These are phyloP conservation scores for Diaporthe humulicola DNA, from an alignment of 2,329 filamentous ascomycete species.

Conservation along the genomic window DNA sequence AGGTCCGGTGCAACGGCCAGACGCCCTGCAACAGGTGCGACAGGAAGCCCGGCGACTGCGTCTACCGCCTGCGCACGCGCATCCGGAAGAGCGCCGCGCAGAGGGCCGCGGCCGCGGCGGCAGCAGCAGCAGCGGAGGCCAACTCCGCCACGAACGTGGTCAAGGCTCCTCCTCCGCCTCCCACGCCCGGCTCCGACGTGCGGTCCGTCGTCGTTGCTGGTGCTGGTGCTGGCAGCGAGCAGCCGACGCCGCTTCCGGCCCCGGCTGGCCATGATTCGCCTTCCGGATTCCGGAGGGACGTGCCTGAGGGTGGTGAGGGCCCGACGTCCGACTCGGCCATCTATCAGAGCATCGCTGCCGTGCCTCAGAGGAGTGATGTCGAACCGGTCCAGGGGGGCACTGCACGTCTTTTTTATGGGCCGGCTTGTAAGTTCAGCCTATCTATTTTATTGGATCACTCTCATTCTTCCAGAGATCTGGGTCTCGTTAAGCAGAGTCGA, in stretches of 20 bases:
- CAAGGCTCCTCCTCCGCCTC: not conserved
- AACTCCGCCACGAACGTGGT: not conserved
- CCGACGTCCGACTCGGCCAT: conserved; percentile 30
- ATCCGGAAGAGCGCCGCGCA: conserved; percentile 35
- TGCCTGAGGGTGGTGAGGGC: conserved; percentile 2
- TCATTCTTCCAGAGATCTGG: too few species aligned
- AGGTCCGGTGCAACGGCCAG: conserved; percentile 40
- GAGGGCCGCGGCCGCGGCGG: conserved; percentile 25
- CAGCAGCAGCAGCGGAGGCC: not conserved
- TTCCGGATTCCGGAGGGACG: not conserved
- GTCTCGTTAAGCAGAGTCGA: not conserved
- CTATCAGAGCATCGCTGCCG: conserved; percentile 39
- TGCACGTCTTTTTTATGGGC: conserved; percentile 37
- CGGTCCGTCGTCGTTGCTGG: not conserved
- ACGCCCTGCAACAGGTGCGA: conserved; percentile 40
- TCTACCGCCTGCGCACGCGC: conserved; percentile 40
- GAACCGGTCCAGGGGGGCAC: conserved; percentile 33
- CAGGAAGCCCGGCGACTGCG: conserved; percentile 37
- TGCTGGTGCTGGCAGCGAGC: conserved; percentile 1
- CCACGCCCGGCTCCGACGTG: not conserved
- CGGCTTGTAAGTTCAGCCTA: conserved; percentile 26
- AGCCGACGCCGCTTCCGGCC: not conserved
- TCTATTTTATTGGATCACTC: not conserved
- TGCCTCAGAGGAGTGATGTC: conserved; percentile 31
- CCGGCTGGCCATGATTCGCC: conserved; percentile 6